These are phyloP conservation scores for Cynanchum wilfordii DNA, from an alignment of 257 asterid species.

Conservation along the genomic window DNA sequence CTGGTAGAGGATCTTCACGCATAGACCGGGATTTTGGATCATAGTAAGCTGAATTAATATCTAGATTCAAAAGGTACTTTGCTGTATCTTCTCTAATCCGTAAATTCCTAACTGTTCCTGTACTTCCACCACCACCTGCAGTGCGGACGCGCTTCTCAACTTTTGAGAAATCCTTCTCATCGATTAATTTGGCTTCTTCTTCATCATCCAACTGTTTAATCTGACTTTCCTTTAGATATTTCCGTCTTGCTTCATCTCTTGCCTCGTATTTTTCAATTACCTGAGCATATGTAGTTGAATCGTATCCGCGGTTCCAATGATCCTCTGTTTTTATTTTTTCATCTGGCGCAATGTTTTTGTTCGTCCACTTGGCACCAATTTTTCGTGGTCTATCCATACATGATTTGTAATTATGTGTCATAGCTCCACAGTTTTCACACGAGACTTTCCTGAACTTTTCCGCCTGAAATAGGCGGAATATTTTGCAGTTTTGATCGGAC, in stretches of 20 bases:
- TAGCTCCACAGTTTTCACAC: slow-evolving; percentile 55
- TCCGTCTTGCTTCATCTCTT: too few relatives aligned
- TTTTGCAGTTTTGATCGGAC: slow-evolving; percentile 17
- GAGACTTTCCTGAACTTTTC: slow-evolving; percentile 59
- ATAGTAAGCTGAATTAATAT: slow-evolving; percentile 84
- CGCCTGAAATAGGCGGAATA: slow-evolving; percentile 63
- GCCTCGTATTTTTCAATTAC: slow-evolving; percentile 10
- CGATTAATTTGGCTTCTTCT: slow-evolving; percentile 79
- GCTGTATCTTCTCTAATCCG: slow-evolving; percentile 98
- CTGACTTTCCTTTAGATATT: too few relatives aligned
- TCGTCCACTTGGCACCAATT: too few relatives aligned
- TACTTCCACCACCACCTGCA: slow-evolving; percentile 93
- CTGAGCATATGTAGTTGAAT: slow-evolving; percentile 30
- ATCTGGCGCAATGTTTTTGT: too few relatives aligned
- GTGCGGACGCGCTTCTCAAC: slow-evolving; percentile 98
- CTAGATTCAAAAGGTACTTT: slow-evolving; percentile 91
- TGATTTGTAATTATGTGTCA: too few relatives aligned
- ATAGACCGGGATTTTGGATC: slow-evolving; percentile 96
- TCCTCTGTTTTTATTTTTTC: too few relatives aligned
- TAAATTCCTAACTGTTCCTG: slow-evolving; percentile 94
- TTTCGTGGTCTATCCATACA: too few relatives aligned
- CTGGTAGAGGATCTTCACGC: slow-evolving; percentile 99
- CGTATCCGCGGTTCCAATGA: too few relatives aligned
- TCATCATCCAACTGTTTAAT: slow-evolving; percentile 49
- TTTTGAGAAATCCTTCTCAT: slow-evolving; percentile 98